phyloP scores from a whole-genome alignment of 257 asterid species.

The Anisodus acutangulus region DNA sequence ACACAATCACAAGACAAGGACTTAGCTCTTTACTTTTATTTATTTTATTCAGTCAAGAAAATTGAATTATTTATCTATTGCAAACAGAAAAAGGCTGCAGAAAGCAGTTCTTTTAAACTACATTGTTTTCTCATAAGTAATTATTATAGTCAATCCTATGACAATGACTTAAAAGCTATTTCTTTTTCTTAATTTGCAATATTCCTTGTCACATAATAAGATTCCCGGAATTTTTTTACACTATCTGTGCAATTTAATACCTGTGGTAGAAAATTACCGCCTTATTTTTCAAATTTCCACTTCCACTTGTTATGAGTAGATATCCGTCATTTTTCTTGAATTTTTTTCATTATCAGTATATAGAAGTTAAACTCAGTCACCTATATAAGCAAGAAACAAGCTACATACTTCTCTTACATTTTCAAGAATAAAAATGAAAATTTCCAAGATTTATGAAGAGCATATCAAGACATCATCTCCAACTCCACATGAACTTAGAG shows the following conservation, averaged over 20 bases:
- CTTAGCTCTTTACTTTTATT: not conserved
- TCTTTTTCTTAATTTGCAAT: not conserved
- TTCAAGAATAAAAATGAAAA: constrained; percentile 41
- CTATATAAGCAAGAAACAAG: not conserved
- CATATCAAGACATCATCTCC: constrained; percentile 58
- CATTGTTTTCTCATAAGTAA: not conserved
- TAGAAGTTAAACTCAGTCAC: not conserved
- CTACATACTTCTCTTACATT: not conserved
- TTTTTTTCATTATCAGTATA: not conserved
- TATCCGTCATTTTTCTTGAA: not conserved
- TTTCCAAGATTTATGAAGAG: constrained; percentile 38
- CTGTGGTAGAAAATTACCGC: too few relatives aligned
- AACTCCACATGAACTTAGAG: constrained; percentile 49
- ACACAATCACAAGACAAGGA: not conserved
- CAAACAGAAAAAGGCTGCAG: not conserved
- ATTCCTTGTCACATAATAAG: not conserved
- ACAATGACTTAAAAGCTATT: not conserved
- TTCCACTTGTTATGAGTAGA: not conserved
- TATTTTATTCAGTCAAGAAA: not conserved
- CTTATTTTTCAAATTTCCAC: not conserved
- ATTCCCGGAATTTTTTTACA: not conserved
- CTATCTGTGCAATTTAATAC: not conserved
- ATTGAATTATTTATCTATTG: not conserved
- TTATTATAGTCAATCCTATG: not conserved
- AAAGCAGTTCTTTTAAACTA: not conserved